These are phyloP conservation scores for Chlorella variabilis DNA, from an alignment of 163 green algal species.

Conservation along the genomic window DNA sequence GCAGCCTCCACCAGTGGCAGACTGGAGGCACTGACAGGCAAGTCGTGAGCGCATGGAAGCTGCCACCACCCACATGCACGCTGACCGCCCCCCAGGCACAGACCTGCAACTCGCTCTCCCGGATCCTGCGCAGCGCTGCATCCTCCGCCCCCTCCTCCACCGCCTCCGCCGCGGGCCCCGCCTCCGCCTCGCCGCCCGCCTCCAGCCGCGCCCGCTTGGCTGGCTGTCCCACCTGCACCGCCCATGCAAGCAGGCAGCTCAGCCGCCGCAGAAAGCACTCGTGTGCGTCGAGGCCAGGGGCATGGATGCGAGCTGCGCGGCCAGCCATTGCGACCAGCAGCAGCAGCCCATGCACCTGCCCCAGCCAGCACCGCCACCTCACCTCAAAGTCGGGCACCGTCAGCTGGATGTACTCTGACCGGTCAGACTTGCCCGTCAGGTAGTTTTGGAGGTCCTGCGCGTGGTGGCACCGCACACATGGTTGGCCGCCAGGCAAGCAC, in stretches of 20 bases:
- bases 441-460: slow-evolving; percentile 67
- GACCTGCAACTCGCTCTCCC: slow-evolving; percentile 71
- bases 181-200: background rate
- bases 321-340: too few relatives aligned
- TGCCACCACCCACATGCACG: too few relatives aligned
- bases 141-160: slow-evolving; percentile 29
- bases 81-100: slow-evolving; percentile 68
- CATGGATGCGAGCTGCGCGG: background rate
- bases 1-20: too few relatives aligned
- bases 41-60: too few relatives aligned
- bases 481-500: too few relatives aligned
- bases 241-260: background rate
- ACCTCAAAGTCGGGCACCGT: slow-evolving; percentile 41
- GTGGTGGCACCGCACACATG: background rate
- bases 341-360: too few relatives aligned
- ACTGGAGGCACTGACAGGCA: too few relatives aligned
- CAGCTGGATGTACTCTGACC: slow-evolving; percentile 52
- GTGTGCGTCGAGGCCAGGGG: background rate
- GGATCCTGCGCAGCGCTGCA: slow-evolving; percentile 36
- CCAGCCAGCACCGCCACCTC: background rate
- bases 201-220: slow-evolving; percentile 31
- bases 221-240: background rate
- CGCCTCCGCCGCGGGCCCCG: background rate
- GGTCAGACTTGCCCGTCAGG: slow-evolving; percentile 58
- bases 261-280: too few relatives aligned